These are phyloP conservation scores for Cryptosporidium sp. DNA, from an alignment of 169 alveolate genomes.

Conservation along the genomic window DNA sequence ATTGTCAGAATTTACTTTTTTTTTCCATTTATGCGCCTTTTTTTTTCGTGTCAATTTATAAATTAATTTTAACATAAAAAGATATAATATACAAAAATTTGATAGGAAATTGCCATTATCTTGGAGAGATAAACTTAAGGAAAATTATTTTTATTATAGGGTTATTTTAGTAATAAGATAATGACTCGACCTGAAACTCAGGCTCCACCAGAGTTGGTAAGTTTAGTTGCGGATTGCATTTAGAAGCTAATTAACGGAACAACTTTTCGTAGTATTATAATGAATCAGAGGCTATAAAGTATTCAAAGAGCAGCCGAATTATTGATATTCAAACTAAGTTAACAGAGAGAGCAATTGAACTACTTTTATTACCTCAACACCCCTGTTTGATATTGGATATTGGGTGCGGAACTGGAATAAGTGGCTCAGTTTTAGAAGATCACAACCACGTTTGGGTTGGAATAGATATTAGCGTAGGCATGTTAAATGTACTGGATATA, in stretches of 20 bases:
- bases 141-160: neutral
- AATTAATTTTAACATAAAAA: neutral
- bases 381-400: slow-evolving; percentile 92
- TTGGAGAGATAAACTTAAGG: neutral
- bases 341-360: slow-evolving; percentile 93
- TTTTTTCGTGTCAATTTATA: neutral
- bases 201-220: slow-evolving; percentile 76
- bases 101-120: neutral
- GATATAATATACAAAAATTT: neutral
- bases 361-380: slow-evolving; percentile 87
- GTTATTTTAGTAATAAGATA: neutral
- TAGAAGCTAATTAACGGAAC: neutral
- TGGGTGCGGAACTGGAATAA: slow-evolving; percentile 98
- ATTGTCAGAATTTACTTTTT: slow-evolving; percentile 25
- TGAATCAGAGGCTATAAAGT: slow-evolving; percentile 91
- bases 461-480: slow-evolving; percentile 92
- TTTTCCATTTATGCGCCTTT: neutral
- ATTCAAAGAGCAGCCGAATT: slow-evolving; percentile 90
- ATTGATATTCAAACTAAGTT: slow-evolving; percentile 92
- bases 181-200: slow-evolving; percentile 69
- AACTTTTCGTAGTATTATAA: slow-evolving; percentile 84
- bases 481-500: slow-evolving; percentile 89
- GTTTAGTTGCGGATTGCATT: neutral
- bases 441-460: slow-evolving; percentile 95
- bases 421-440: slow-evolving; percentile 92